phyloP scores from a whole-genome alignment of 2,329 filamentous ascomycete species.

The Trichoderma hamatum region DNA sequence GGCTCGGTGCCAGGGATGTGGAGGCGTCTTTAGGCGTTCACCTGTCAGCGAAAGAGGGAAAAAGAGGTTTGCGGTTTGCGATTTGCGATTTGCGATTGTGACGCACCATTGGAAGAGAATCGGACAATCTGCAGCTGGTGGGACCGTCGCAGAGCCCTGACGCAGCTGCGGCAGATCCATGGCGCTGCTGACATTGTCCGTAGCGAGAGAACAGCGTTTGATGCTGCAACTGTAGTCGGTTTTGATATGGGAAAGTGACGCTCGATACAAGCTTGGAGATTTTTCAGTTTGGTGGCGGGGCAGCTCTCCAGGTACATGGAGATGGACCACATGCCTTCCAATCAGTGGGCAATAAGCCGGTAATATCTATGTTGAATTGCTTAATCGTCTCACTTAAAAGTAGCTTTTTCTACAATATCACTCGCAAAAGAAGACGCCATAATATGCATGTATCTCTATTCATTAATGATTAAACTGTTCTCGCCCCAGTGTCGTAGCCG shows the following conservation, averaged over 20 bases:
- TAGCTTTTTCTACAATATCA: not conserved
- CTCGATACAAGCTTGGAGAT: conserved; percentile 7
- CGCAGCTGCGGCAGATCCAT: conserved; percentile 45
- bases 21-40: conserved; percentile 24
- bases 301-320: not conserved
- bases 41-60: not conserved
- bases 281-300: conserved; percentile 17
- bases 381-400: not conserved
- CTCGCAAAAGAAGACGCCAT: not conserved
- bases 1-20: conserved; percentile 51
- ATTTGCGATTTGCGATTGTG: not conserved
- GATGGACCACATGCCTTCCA: too few species aligned
- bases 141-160: conserved; percentile 36
- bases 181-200: conserved; percentile 39
- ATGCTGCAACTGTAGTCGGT: not conserved
- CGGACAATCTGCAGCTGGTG: conserved; percentile 37
- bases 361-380: not conserved
- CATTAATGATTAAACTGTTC: not conserved
- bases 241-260: not conserved
- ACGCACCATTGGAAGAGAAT: conserved; percentile 40
- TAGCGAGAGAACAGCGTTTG: not conserved
- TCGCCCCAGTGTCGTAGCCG: conserved; percentile 7
- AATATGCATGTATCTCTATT: not conserved
- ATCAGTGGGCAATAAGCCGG: not conserved
- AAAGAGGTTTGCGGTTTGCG: too few species aligned